These are phyloP conservation scores for Fusarium piperis DNA, from an alignment of 2,329 filamentous ascomycete species.

Conservation along the genomic window DNA sequence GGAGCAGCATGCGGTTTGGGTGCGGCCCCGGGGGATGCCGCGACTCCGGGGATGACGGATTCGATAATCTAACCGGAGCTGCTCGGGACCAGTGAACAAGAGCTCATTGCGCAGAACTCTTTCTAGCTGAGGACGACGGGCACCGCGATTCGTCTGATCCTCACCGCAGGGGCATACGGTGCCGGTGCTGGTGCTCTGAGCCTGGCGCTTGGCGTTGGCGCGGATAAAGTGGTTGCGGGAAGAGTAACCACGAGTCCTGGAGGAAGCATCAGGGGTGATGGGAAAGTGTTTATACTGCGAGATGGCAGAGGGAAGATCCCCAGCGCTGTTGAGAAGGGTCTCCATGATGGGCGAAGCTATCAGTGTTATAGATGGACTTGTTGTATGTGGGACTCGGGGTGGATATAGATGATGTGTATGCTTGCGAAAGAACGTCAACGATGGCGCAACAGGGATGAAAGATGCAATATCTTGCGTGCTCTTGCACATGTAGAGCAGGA, in stretches of 20 bases:
- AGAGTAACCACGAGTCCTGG: constrained; percentile 28
- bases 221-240: constrained; percentile 46
- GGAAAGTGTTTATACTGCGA: constrained; percentile 35
- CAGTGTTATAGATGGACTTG: constrained; percentile 7
- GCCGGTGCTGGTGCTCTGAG: constrained; percentile 21
- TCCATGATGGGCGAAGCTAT: constrained; percentile 30
- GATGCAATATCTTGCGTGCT: constrained; percentile 38
- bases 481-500: constrained; percentile 17
- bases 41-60: constrained; percentile 10
- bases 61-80: neutral
- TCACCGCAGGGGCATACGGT: constrained; percentile 35
- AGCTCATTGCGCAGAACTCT: constrained; percentile 28
- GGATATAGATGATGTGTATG: constrained; percentile 11
- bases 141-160: constrained; percentile 7
- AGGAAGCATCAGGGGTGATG: neutral
- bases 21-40: constrained; percentile 22
- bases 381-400: neutral
- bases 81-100: neutral
- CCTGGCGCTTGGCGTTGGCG: constrained; percentile 45
- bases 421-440: constrained; percentile 33
- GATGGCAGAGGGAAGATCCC: constrained; percentile 32
- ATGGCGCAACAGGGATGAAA: constrained; percentile 31
- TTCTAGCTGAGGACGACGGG: constrained; percentile 37
- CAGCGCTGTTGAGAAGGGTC: constrained; percentile 30
- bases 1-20: constrained; percentile 16